A percentile compares a stretch with the other conserved stretches of the same genome.
These are phyloP conservation scores for Claviceps spartinae DNA, from an alignment of 2,329 filamentous ascomycete genomes.

Conservation along the genomic window DNA sequence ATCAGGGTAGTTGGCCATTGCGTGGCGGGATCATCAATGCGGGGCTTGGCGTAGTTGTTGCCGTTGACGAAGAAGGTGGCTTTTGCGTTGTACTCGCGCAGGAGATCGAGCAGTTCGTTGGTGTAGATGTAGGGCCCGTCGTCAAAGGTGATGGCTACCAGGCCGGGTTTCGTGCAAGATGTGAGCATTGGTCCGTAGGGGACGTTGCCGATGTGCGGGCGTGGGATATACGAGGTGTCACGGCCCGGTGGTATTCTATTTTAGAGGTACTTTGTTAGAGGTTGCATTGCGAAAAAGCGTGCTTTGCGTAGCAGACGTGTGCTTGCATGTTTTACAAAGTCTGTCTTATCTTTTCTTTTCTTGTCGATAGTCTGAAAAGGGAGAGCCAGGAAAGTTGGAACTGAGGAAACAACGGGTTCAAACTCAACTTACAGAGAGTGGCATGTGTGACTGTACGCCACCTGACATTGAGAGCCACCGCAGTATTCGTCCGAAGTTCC, in stretches of 20 bases:
- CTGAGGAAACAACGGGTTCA: too few relatives aligned
- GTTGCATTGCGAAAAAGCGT: too few relatives aligned
- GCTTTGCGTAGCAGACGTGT: background rate
- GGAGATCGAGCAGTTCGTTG: conserved; percentile 23
- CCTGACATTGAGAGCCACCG: conserved; percentile 24
- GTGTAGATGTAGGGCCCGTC: conserved; percentile 33
- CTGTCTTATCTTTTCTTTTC: too few relatives aligned
- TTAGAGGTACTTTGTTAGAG: too few relatives aligned
- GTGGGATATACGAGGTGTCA: conserved; percentile 18
- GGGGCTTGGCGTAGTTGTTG: conserved; percentile 26
- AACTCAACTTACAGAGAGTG: conserved; percentile 24
- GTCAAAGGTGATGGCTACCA: conserved; percentile 32
- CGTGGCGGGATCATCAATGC: conserved; percentile 24
- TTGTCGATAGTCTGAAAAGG: too few relatives aligned
- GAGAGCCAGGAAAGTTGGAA: too few relatives aligned
- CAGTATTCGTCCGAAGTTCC: conserved; percentile 22
- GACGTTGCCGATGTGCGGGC: conserved; percentile 20
- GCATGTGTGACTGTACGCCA: conserved; percentile 26
- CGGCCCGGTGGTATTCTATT: conserved; percentile 14
- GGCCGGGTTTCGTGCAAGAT: conserved; percentile 20
- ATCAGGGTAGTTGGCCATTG: conserved; percentile 24
- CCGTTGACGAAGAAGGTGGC: conserved; percentile 31
- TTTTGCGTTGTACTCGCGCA: conserved; percentile 18
- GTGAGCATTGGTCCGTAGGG: conserved; percentile 23
- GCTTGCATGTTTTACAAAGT: too few relatives aligned